Conservation (phyloP, 352 stramenopile species). For the Globisporangium nagaii region DNA sequence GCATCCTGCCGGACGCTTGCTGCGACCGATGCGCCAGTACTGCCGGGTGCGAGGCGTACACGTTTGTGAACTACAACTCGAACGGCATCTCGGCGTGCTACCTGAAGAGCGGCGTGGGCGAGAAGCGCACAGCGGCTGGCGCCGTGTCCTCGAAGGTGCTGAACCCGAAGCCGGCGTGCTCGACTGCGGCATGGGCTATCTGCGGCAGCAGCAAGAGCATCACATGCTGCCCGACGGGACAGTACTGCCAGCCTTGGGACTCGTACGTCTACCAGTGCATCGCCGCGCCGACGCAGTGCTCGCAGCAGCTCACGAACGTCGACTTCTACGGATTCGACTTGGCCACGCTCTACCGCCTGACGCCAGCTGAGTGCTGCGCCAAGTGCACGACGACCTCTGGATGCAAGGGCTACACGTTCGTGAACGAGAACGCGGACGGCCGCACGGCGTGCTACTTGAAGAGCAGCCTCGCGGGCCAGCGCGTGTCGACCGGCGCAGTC, state of each 20-base stretch:
- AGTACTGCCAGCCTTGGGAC: slow-evolving; percentile 51
- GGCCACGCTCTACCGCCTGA: slow-evolving; percentile 14
- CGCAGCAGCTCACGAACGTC: slow-evolving; percentile 24
- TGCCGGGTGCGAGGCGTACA: slow-evolving; percentile 10
- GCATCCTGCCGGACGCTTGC: slow-evolving; percentile 1
- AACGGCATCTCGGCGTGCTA: slow-evolving; percentile 11
- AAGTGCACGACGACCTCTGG: slow-evolving; percentile 20
- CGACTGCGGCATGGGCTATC: slow-evolving; percentile 11
- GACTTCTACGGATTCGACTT: slow-evolving; percentile 47
- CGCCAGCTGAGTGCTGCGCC: slow-evolving; percentile 23
- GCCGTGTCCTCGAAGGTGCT: background rate
- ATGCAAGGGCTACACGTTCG: slow-evolving; percentile 32
- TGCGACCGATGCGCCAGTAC: slow-evolving; percentile 10
- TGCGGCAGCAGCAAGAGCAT: slow-evolving; percentile 17
- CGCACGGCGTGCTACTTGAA: slow-evolving; percentile 34
- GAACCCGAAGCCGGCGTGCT: slow-evolving; percentile 7
- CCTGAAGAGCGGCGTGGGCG: slow-evolving; percentile 3
- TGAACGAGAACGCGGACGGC: slow-evolving; percentile 27
- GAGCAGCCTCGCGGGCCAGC: slow-evolving; percentile 8
- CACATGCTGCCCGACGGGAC: slow-evolving; percentile 26
- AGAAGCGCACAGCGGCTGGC: background rate
- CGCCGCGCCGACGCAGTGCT: slow-evolving; percentile 23
- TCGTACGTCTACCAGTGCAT: slow-evolving; percentile 40
- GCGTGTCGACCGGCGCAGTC: slow-evolving; percentile 13
- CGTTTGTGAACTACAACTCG: slow-evolving; percentile 12